These are phyloP conservation scores for Trichosporon sp. DNA, from an alignment of 1,284 basidiomycete species.

Conservation along the genomic window DNA sequence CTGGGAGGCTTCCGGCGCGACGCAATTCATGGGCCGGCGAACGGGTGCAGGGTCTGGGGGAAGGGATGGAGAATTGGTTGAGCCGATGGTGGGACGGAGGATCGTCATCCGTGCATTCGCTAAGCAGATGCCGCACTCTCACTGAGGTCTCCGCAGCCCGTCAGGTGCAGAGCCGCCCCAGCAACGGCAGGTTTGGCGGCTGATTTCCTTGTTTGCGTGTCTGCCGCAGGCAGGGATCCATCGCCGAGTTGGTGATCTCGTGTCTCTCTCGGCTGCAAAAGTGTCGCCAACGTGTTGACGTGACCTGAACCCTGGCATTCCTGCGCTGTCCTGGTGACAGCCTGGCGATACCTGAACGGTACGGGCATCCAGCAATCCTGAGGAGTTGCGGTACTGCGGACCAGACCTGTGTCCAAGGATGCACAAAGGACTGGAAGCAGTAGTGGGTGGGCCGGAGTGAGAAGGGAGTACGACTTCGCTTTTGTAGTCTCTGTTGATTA, in stretches of 20 bases:
- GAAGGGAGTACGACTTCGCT: not conserved
- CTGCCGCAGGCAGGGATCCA: not conserved
- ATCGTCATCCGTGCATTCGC: not conserved
- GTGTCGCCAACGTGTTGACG: not conserved
- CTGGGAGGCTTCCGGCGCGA: not conserved
- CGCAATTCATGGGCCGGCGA: not conserved
- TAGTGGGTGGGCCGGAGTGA: not conserved
- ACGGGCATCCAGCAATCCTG: not conserved
- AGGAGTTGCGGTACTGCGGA: not conserved
- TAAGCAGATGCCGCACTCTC: not conserved
- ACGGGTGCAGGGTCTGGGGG: not conserved
- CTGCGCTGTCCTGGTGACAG: too few species aligned
- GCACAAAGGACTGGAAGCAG: not conserved
- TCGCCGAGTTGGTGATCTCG: slow-evolving; percentile 2
- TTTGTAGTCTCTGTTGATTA: not conserved
- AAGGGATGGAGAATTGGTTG: not conserved
- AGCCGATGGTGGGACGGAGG: not conserved
- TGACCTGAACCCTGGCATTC: not conserved
- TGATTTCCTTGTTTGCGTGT: not conserved
- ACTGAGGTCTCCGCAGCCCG: not conserved
- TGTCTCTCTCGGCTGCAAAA: not conserved
- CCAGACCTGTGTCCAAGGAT: not conserved
- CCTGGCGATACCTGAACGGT: not conserved
- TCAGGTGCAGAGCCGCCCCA: not conserved
- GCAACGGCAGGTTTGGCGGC: not conserved